Base-by-base conservation (phyloP, 495 filamentous ascomycete species). In the Tuber brumale region DNA sequence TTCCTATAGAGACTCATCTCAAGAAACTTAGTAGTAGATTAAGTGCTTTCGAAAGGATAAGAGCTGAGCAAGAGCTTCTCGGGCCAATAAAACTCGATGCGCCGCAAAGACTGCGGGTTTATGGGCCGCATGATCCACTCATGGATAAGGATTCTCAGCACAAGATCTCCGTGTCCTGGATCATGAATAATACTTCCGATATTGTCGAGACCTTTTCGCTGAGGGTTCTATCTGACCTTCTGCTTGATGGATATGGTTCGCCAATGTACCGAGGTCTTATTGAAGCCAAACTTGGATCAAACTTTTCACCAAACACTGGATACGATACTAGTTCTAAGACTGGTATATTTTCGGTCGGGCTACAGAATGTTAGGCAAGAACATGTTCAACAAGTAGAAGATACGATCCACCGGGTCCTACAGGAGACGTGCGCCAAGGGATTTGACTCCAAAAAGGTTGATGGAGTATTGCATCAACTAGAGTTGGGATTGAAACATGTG, bases 211-310 rank as follows among this genome's bases (percentile, higher is more conserved):
- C 89, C 0, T 97, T 98, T 85, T 93, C 94, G 0, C 82, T 97
- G 14, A 88, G 91, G 42, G 87, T 99, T 41, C 83, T 97, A 41
- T 94, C 93, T 23, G 92, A 91, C 2, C 84, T 98, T 44, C 86
- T 99, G 44, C 88, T 95, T 77, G 93, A 97, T 83, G 95, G 96
- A 23, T 99, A 97, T 83, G 94, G 95, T 37, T 97, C 95, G 37
- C 96, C 95, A 3, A 86, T 99, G 79, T 98, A 98, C 82, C 90
- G 90, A 72, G 91, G 90, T n/a, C 86, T 98, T 61, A 92, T 99
- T 76, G 95, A 98, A 81, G 90, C 92, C 77, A 94, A 94, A 31
- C 86, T 98, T 23, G 95, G 95, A 72, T 92, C 93, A 9, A 94
- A 97, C 74, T 99, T 93, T 85, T 95, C 92, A 45, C 93, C 96